phyloP scores from a whole-genome alignment of 208 protist genomes.

The Crithidia fasciculata region DNA sequence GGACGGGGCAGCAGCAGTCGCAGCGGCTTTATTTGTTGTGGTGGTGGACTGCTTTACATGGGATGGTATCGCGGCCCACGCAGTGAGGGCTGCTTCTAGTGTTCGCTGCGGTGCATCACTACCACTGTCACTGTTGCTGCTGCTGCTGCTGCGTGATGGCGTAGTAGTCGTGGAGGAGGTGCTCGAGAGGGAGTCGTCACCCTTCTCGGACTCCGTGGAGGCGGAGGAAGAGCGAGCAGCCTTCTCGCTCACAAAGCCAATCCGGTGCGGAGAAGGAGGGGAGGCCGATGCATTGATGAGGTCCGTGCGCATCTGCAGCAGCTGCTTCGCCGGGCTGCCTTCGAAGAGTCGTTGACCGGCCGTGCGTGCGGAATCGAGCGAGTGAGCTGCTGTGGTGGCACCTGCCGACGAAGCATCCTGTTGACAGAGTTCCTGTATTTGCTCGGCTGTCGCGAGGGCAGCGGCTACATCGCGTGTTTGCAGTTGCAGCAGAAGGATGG shows the following conservation, averaged over 20 bases:
- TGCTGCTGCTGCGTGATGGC: conserved; percentile 1
- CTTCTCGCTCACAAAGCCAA: too few relatives aligned
- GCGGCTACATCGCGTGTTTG: conserved; percentile 6
- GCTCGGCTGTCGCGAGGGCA: conserved; percentile 21
- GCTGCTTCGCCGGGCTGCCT: conserved; percentile 16
- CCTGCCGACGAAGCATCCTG: neutral
- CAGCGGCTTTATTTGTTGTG: too few relatives aligned
- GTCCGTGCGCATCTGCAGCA: conserved; percentile 9
- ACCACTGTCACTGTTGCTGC: neutral
- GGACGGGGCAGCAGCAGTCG: neutral
- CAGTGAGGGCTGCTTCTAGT: neutral
- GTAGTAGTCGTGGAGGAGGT: neutral
- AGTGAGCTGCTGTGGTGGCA: neutral
- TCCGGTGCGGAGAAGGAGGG: too few relatives aligned
- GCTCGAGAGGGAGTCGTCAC: too few relatives aligned
- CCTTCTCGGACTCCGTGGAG: neutral
- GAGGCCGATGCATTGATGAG: too few relatives aligned
- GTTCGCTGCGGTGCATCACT: neutral
- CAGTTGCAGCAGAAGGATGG: conserved; percentile 25
- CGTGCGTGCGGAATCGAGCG: neutral
- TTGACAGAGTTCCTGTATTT: conserved; percentile 3
- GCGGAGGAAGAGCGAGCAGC: too few relatives aligned
- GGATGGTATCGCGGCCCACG: neutral
- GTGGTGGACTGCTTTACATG: too few relatives aligned
- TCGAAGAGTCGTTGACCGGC: conserved; percentile 2